Conservation (phyloP, 306 rosid genomes). For the Pachyrhizus erosus region DNA sequence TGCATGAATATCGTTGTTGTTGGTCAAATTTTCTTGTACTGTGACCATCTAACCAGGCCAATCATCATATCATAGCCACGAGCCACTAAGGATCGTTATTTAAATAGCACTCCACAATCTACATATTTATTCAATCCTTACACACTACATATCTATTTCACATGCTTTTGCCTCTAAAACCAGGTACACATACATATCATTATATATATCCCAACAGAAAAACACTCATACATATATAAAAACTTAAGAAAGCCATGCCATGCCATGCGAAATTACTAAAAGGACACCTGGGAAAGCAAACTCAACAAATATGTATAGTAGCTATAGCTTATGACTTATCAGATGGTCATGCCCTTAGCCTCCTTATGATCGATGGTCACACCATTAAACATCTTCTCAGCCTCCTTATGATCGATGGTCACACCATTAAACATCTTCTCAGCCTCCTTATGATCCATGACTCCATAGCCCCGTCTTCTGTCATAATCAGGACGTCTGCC, state of each 20-base stretch:
- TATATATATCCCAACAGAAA: not conserved
- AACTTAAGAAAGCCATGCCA: not conserved
- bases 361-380: too few species aligned
- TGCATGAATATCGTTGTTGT: not conserved
- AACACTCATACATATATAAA: not conserved
- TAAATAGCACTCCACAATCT: not conserved
- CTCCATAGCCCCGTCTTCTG: not conserved
- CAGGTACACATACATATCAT: not conserved
- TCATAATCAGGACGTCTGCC: not conserved
- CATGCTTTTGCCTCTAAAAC: conserved; percentile 3
- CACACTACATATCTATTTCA: not conserved
- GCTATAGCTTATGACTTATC: not conserved
- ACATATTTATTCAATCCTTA: conserved; percentile 13
- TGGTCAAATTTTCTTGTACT: not conserved
- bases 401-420: conserved; percentile 14
- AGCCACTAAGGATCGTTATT: not conserved
- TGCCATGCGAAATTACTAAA: not conserved
- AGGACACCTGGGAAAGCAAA: not conserved
- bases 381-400: conserved; percentile 13
- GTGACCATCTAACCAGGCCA: not conserved
- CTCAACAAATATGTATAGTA: not conserved
- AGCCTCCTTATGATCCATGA: conserved; percentile 31
- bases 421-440: conserved; percentile 28
- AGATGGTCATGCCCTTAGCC: conserved; percentile 30
- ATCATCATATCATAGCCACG: not conserved